Conservation (phyloP, 106 monocot genomes). For the Dendrobium officinale region DNA sequence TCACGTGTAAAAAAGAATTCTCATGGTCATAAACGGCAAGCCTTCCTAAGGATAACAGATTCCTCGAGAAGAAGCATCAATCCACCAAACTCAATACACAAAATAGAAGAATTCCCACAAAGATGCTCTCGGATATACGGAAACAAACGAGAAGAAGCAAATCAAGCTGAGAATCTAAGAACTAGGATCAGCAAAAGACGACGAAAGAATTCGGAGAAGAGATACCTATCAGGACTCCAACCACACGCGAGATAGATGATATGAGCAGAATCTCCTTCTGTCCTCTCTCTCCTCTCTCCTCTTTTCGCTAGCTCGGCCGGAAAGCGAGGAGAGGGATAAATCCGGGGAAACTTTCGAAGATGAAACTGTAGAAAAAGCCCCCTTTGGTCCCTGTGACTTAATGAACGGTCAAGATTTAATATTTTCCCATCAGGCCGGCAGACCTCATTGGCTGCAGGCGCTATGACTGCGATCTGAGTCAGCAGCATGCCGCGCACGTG, state of each 20-base stretch:
- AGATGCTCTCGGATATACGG: neutral
- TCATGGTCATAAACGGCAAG: neutral
- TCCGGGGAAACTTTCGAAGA: neutral
- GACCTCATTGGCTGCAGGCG: neutral
- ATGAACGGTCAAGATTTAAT: slow-evolving; percentile 1
- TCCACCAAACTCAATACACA: neutral
- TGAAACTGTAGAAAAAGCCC: neutral
- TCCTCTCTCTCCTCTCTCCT: slow-evolving; percentile 2
- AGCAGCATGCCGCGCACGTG: slow-evolving; percentile 2
- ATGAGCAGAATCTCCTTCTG: neutral
- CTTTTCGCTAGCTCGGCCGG: neutral
- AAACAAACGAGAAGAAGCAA: neutral
- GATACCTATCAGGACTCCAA: neutral
- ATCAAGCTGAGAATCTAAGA: neutral
- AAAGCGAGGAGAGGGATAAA: neutral
- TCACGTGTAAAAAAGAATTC: neutral
- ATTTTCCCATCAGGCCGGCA: neutral
- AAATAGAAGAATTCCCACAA: neutral
- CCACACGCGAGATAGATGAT: neutral
- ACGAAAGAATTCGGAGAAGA: neutral
- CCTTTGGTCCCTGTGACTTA: neutral
- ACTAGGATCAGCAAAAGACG: neutral
- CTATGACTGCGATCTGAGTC: neutral
- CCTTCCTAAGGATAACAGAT: neutral
- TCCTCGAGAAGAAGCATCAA: neutral